Percentiles rank a stretch among this genome's conserved stretches.
These are phyloP conservation scores for Coniochaeta ligniaria DNA, from an alignment of 2,329 filamentous ascomycete genomes.

Conservation along the genomic window DNA sequence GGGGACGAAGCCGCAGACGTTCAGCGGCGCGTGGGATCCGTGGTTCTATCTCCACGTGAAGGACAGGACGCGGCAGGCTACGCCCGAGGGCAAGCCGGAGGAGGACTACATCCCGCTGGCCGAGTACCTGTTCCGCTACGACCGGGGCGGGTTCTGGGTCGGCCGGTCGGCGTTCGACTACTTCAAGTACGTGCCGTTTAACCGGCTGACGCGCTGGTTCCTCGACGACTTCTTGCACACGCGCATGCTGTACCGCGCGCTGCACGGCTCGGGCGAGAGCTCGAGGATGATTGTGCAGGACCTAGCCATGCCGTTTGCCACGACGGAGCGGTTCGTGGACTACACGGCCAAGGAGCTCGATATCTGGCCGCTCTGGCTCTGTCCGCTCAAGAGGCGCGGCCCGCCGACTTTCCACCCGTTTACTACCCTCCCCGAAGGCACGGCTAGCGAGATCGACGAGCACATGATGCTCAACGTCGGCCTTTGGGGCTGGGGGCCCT, in stretches of 20 bases:
- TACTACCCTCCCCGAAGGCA: constrained; percentile 22
- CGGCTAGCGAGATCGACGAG: constrained; percentile 10
- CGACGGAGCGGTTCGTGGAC: constrained; percentile 41
- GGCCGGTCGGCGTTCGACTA: constrained; percentile 57
- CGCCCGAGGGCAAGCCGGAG: constrained; percentile 8
- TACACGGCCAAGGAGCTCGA: constrained; percentile 41
- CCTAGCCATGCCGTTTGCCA: constrained; percentile 49
- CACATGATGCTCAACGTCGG: constrained; percentile 53
- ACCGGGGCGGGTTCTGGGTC: constrained; percentile 70
- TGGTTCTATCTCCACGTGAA: constrained; percentile 73
- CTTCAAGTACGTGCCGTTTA: constrained; percentile 60
- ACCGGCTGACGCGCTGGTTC: constrained; percentile 56
- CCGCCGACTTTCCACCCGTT: constrained; percentile 51
- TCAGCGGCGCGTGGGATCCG: constrained; percentile 54
- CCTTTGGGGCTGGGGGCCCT: constrained; percentile 74
- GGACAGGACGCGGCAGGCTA: neutral
- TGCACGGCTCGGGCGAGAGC: constrained; percentile 60
- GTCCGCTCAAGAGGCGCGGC: constrained; percentile 40
- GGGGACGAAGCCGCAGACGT: constrained; percentile 37
- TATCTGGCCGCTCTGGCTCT: constrained; percentile 57
- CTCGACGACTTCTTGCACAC: constrained; percentile 69
- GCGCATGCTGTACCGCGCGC: constrained; percentile 65
- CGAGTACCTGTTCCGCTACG: constrained; percentile 72
- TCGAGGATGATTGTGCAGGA: constrained; percentile 64
- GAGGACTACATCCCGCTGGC: constrained; percentile 53